Base-by-base conservation (phyloP, 805 yeast species). In the Sungouiozyma ichnusensis region DNA sequence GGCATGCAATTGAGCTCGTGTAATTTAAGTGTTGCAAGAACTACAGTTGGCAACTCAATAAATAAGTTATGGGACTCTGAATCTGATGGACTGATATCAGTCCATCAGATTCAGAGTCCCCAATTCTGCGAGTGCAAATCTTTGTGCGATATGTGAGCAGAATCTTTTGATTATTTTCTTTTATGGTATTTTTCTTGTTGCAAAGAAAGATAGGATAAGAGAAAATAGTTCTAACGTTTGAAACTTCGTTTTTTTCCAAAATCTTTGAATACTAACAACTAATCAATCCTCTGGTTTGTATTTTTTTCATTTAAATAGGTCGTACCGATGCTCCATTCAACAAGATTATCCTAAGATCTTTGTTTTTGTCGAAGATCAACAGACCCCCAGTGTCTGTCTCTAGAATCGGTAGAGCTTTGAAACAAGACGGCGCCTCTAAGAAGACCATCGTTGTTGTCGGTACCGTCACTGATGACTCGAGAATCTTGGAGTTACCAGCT, bases 261-360 rank as follows among this genome's bases (percentile, higher is more conserved):
- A 24, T 24, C 29, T 24, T 24, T 7, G 29, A 24, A 11, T 24
- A 24, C 29, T 24, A 24, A 24, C 29, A 24, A n/a, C n/a, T n/a
- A n/a, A n/a, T n/a, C n/a, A n/a, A n/a, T n/a, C n/a, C n/a, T n/a
- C n/a, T n/a, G n/a, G n/a, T n/a, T n/a, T n/a, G n/a, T n/a, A 24
- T 7, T 11, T 24, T 24, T 24, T 24, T 24, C 11, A 7, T 24
- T 24, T 11, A 6, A 24, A 24, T 11, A 24, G 29, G 29, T 24
- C 96, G 98, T 77, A 90, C 97, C 64, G 97, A 88, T 71, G 86
- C 95, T 73, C 81, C 88, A 68, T 92, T 92, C 94, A 92, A 92
- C 96, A 86, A 85, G 81, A 86, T 88, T 63, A 72, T 92, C 75
- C 83, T 92, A 71, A 86, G 74, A 72, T 76, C 90, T 67, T 81